A percentile compares a stretch with the other conserved stretches of the same genome.
Conservation (phyloP, 345 rosid species). For the Melastoma malabathricum region DNA sequence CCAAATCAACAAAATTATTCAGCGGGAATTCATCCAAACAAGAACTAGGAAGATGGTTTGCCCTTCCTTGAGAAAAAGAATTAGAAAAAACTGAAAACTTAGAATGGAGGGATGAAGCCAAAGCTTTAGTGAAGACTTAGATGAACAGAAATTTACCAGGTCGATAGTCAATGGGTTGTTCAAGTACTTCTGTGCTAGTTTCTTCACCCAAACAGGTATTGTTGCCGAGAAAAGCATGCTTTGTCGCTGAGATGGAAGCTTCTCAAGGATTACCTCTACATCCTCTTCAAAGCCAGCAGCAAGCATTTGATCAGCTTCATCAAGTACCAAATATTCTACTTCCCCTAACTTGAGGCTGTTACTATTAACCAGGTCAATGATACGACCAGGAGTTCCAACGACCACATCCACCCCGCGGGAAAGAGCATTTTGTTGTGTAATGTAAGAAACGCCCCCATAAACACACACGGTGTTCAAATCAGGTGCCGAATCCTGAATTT, state of each 20-base stretch:
- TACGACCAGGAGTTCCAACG: constrained; percentile 96
- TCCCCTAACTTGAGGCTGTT: constrained; percentile 72
- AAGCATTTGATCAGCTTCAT: constrained; percentile 99
- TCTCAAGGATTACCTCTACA: constrained; percentile 74
- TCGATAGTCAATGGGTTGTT: constrained; percentile 81
- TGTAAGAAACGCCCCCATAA: constrained; percentile 93
- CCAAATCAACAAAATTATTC: too few relatives aligned
- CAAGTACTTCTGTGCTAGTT: constrained; percentile 77
- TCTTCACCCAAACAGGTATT: constrained; percentile 95
- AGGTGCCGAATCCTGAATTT: constrained; percentile 85
- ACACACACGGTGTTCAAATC: constrained; percentile 74
- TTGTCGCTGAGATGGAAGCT: constrained; percentile 72
- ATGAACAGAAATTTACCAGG: constrained; percentile 35
- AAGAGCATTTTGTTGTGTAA: constrained; percentile 65
- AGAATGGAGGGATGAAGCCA: too few relatives aligned
- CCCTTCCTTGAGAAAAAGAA: too few relatives aligned
- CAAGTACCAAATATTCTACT: constrained; percentile 88
- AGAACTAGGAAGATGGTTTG: too few relatives aligned
- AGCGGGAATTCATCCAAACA: too few relatives aligned
- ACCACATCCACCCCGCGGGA: constrained; percentile 91
- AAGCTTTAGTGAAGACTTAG: background rate
- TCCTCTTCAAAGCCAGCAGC: constrained; percentile 97
- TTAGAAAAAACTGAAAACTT: too few relatives aligned
- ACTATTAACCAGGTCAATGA: constrained; percentile 70
- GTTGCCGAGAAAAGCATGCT: constrained; percentile 99